phyloP scores from a whole-genome alignment of 2,329 filamentous ascomycete species.

The Aspergillus clavatus region DNA sequence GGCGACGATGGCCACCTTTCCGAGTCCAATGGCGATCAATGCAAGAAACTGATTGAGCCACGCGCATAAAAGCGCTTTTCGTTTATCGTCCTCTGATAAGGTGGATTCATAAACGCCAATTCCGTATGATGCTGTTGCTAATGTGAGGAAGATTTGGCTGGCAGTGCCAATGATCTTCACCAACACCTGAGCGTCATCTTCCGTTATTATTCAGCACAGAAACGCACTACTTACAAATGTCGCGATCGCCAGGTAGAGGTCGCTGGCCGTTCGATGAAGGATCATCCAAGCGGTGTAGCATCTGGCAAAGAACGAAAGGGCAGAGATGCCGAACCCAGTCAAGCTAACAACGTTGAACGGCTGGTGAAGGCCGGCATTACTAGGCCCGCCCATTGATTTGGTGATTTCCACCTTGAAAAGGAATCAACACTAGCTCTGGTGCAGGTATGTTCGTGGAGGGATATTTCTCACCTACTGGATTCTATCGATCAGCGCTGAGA shows the following conservation, averaged over 20 bases:
- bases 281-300: conserved; percentile 16
- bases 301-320: conserved; percentile 13
- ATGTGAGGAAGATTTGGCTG: conserved; percentile 10
- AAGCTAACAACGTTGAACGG: conserved; percentile 12
- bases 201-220: background rate
- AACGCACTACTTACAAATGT: conserved; percentile 15
- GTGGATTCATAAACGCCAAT: conserved; percentile 9
- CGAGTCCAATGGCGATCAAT: conserved; percentile 12
- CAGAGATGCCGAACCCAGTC: conserved; percentile 13
- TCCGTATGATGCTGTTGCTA: conserved; percentile 13
- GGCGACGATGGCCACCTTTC: conserved; percentile 17
- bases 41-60: conserved; percentile 19
- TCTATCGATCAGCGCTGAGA: too few relatives aligned
- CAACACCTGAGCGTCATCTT: background rate
- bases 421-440: too few relatives aligned
- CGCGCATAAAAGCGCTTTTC: conserved; percentile 14
- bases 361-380: conserved; percentile 3
- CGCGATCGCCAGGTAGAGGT: conserved; percentile 15
- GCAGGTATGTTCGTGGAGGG: too few relatives aligned
- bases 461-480: too few relatives aligned
- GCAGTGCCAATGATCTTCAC: conserved; percentile 6
- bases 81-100: background rate
- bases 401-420: too few relatives aligned
- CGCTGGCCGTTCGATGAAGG: conserved; percentile 10
- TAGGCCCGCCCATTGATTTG: background rate